Evolutionary conservation across 306 rosid species (phyloP), one percentile per base, ranked within the genome.

Genomic region (Styphnolobium japonicum): DNA sequence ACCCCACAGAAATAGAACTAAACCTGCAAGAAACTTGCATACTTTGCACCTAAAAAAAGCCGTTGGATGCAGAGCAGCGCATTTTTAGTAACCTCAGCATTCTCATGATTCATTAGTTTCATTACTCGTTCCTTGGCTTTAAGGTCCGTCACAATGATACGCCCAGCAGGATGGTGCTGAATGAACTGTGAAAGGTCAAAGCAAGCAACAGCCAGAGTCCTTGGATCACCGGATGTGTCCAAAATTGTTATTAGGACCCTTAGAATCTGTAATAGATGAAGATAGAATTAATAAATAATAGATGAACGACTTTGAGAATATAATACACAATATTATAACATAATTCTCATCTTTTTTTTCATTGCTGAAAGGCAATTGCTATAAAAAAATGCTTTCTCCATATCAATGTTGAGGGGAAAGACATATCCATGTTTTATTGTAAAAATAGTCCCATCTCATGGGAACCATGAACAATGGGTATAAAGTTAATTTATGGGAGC

Each of bases 121-220:
- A 96, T 96, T 70, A 93, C 98, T 43, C 98, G 90, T 77, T 96
- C 99, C 84, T 96, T 96, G 62, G 98, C 97, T 86, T 93, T 96
- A 40, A 96, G 94, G 89, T 96, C 96, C 6, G 96, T 77, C 84
- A 91, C 99, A 67, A 93, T 93, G 83, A 93, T 51, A 85, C 96
- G 80, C 72, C 99, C 99, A 67, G 98, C 90, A 0, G 97, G 86
- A 86, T 93, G 96, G 80, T 68, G 7, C 83, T 96, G 98, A 71
- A 96, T 87, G 82, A 96, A 96, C 87, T 91, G 97, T 25, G 99
- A 96, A 74, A 96, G 83, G 80, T 96, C 99, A 64, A 83, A 93
- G 88, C 99, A 96, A 67, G 98, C 91, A 68, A 96, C 94, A 62
- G 98, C 94, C 42, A 93, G 87, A 76, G 97, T 77, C 84, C 96